Evolutionary conservation across 1,284 basidiomycete species (phyloP), one percentile per base, ranked within the genome.

Genomic region (Microbotryum scabiosae): DNA sequence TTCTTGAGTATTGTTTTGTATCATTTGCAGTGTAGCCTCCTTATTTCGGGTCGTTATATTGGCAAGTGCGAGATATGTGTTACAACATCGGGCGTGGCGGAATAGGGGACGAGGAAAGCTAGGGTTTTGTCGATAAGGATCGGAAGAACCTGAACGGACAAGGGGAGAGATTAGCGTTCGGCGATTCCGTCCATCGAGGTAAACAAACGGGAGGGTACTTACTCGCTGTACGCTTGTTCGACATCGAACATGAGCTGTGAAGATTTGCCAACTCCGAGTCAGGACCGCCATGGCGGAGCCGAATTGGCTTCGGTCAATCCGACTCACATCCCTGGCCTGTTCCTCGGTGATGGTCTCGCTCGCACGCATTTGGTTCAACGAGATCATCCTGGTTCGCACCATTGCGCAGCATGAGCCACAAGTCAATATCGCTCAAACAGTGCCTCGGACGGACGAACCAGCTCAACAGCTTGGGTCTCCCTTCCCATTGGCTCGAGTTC

Each of bases 331-430:
- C 61, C 96, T 80, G 2, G 89, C 87, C 73, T 98, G 92, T 68
- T 97, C 93, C 62, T 98, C 93, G 1, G 88, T 87, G 56, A 98
- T 86, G 76, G 97, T 92, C 71, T 97, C 94, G 30, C 90, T 91
- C 6, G 91, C 96, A 73, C 91, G 90, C 90, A 97, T 96, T 2
- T 86, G 87, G 70, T 98, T 98, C 47, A 98, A 81, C 5, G 88
- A 89, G 71, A 98, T 98, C 47, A 97, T 80, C 92, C 91, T 93
- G 66, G 12, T 48, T 43, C 25, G 58, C 25, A 6, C 32, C 50
- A 57, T 20, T 36, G 5, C 21, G 36, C 41, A 46, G 57, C 14
- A 7, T 56, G 21, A 63, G 48, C 26, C 3, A 45, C 32, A 8
- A 10, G 44, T 20, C 54, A 32, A 41, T 30, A n/a, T 20, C 41